These are phyloP conservation scores for Solanum microdontum DNA, from an alignment of 257 asterid genomes.

Conservation along the genomic window DNA sequence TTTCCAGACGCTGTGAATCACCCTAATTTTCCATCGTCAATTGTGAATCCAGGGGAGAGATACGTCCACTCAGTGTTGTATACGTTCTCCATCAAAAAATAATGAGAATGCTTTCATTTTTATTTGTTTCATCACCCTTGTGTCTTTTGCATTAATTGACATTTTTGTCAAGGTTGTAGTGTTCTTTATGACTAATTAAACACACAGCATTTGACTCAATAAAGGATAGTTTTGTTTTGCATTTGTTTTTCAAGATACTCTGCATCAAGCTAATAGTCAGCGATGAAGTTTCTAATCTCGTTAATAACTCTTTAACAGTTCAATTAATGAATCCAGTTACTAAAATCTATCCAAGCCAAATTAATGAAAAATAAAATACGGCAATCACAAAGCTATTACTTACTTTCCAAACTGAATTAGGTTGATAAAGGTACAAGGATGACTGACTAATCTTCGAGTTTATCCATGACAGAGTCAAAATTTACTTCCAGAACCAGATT, in stretches of 20 bases:
- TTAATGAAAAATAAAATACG: background rate
- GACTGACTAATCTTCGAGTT: background rate
- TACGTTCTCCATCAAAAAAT: slow-evolving; percentile 25
- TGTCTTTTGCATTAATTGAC: background rate
- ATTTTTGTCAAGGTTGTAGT: background rate
- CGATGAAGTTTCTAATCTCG: background rate
- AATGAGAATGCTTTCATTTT: background rate
- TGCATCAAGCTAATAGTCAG: background rate
- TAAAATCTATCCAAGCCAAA: background rate
- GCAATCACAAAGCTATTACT: background rate
- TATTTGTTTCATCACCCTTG: background rate
- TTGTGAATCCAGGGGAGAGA: slow-evolving; percentile 33
- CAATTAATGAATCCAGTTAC: background rate
- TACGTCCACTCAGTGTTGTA: slow-evolving; percentile 44
- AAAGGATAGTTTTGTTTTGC: background rate
- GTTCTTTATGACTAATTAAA: background rate
- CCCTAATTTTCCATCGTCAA: slow-evolving; percentile 52
- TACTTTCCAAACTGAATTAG: background rate
- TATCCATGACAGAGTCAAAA: background rate
- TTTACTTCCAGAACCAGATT: background rate
- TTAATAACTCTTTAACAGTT: background rate
- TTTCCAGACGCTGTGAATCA: slow-evolving; percentile 85
- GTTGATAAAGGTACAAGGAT: background rate
- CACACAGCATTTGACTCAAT: background rate
- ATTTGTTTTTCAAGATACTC: background rate